Conservation (phyloP, 1,284 basidiomycete species). For the Macrocystidia cucumis region DNA sequence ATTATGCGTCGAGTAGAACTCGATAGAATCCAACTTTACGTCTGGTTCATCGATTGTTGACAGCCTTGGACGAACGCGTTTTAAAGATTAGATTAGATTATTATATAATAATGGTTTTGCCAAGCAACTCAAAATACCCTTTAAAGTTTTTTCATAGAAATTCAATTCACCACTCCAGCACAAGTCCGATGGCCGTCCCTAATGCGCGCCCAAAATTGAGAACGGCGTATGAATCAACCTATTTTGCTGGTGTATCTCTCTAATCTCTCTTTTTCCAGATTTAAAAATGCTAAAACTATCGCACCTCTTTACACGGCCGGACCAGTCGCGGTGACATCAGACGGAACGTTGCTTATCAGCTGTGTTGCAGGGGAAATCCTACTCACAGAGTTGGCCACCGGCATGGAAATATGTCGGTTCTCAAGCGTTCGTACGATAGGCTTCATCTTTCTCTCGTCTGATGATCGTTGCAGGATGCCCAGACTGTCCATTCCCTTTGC, state of each 20-base stretch:
- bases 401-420: constrained; percentile 74
- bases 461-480: constrained; percentile 43
- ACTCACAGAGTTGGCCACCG: constrained; percentile 73
- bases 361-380: constrained; percentile 85
- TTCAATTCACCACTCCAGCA: too few species aligned
- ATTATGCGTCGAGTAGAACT: too few species aligned
- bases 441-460: constrained; percentile 7
- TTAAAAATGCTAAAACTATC: constrained; percentile 65
- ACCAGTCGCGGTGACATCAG: constrained; percentile 72
- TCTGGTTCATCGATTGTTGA: too few species aligned
- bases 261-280: constrained; percentile 33
- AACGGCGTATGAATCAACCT: constrained; percentile 58
- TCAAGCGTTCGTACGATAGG: constrained; percentile 57
- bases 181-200: constrained; percentile 23
- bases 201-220: constrained; percentile 38
- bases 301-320: constrained; percentile 85
- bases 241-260: constrained; percentile 1
- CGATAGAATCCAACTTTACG: too few species aligned
- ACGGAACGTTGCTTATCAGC: constrained; percentile 78
- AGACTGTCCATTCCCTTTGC: constrained; percentile 57
- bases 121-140: too few species aligned
- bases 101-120: too few species aligned
- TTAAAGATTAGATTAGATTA: too few species aligned
- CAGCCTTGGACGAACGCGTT: too few species aligned
- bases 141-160: too few species aligned